A percentile compares a stretch with the other conserved stretches of the same genome.
Evolutionary conservation across 192 early-diverging fungal species (phyloP).

Genomic region (Ramicandelaber brevisporus): DNA sequence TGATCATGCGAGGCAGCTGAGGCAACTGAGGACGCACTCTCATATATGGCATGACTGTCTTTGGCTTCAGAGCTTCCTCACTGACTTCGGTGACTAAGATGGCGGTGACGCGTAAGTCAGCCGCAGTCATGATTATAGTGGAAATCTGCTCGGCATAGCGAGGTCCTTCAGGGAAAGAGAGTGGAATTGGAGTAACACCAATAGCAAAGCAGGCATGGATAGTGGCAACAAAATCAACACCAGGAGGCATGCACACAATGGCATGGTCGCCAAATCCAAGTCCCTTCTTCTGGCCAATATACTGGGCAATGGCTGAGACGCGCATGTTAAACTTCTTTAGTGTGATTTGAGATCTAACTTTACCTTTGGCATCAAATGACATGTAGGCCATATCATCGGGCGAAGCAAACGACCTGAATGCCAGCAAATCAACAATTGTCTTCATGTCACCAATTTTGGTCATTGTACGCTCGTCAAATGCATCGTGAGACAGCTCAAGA

Average conservation of each 20-base stretch:
- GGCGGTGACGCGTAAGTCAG: constrained; percentile 26
- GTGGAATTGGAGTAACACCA: constrained; percentile 41
- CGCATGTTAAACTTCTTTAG: constrained; percentile 42
- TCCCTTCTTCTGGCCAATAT: constrained; percentile 28
- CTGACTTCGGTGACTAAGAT: constrained; percentile 32
- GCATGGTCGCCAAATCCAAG: constrained; percentile 26
- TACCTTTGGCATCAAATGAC: constrained; percentile 24
- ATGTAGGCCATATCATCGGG: constrained; percentile 39
- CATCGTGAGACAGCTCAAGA: constrained; percentile 27
- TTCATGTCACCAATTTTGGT: constrained; percentile 37
- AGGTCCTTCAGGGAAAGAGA: constrained; percentile 32
- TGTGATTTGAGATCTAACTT: constrained; percentile 31
- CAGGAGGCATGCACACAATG: constrained; percentile 33
- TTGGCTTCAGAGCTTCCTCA: constrained; percentile 39
- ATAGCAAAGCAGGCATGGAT: constrained; percentile 62
- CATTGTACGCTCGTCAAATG: constrained; percentile 42
- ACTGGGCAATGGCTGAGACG: constrained; percentile 32
- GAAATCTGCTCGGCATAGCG: constrained; percentile 44
- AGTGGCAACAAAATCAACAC: constrained; percentile 38
- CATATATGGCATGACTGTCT: constrained; percentile 22
- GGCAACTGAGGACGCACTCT: constrained; percentile 17
- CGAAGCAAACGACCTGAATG: constrained; percentile 35
- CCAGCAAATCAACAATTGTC: constrained; percentile 40
- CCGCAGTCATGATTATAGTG: constrained; percentile 24
- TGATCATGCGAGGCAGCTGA: constrained; percentile 24